A percentile compares a stretch with the other conserved stretches of the same genome.
phyloP scores from a whole-genome alignment of 2,329 filamentous ascomycete species.

The Scleromitrula shiraiana region DNA sequence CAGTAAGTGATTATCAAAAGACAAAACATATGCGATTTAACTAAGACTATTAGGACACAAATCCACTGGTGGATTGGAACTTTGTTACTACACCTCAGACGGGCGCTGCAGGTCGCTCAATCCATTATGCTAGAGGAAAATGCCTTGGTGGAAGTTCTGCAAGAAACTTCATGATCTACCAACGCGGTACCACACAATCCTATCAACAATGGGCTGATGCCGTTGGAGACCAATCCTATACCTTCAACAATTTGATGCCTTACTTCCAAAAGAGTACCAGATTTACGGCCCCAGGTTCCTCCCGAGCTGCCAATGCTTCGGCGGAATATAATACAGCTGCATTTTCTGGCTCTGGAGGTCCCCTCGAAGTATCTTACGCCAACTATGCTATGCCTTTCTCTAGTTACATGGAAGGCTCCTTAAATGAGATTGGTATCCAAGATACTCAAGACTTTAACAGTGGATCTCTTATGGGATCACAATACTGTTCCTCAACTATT shows the following conservation, averaged over 20 bases:
- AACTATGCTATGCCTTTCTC: constrained; percentile 33
- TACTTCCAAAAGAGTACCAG: constrained; percentile 34
- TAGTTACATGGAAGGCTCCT: constrained; percentile 30
- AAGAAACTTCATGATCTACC: constrained; percentile 31
- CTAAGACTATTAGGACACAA: no score
- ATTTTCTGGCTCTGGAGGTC: constrained; percentile 17
- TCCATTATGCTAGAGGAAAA: constrained; percentile 28
- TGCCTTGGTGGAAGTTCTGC: constrained; percentile 30
- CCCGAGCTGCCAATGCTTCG: constrained; percentile 27
- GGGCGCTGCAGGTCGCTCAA: background rate
- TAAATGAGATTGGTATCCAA: constrained; percentile 31
- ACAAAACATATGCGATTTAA: no score
- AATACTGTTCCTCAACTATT: background rate
- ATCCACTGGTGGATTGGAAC: constrained; percentile 2
- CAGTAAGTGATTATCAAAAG: no score
- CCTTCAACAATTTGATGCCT: constrained; percentile 37
- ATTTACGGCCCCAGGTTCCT: constrained; percentile 21
- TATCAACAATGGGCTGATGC: constrained; percentile 37
- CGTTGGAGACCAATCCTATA: constrained; percentile 37
- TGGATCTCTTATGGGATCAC: background rate
- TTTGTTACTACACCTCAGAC: background rate
- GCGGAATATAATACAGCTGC: background rate
- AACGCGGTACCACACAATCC: constrained; percentile 9
- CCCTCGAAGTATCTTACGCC: constrained; percentile 35
- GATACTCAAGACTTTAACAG: background rate